A percentile compares a stretch with the other conserved stretches of the same genome.
Conservation (phyloP, 2,329 filamentous ascomycete species). For the Harringtonia lauricola region DNA sequence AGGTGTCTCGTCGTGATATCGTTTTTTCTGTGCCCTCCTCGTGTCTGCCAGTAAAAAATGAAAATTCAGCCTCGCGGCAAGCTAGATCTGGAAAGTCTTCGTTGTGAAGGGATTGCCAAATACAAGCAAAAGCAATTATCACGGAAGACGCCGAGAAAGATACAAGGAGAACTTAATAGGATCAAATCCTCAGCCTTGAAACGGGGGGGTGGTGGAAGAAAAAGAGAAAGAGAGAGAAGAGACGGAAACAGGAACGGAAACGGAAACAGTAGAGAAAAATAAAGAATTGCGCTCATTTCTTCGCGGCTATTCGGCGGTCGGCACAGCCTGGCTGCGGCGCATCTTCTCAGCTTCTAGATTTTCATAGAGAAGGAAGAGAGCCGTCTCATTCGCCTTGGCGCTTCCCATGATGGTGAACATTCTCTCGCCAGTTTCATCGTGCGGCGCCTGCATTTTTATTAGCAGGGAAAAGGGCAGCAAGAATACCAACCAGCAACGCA, state of each 20-base stretch:
- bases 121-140: constrained; percentile 26
- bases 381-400: constrained; percentile 86
- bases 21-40: constrained; percentile 29
- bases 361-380: constrained; percentile 92
- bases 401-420: constrained; percentile 99
- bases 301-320: constrained; percentile 35
- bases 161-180: not conserved
- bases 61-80: constrained; percentile 47
- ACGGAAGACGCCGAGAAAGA: constrained; percentile 10
- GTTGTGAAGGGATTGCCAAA: constrained; percentile 35
- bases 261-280: too few relatives aligned
- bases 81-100: constrained; percentile 46
- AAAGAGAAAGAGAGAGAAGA: too few relatives aligned
- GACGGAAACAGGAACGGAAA: not conserved
- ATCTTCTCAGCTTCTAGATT: constrained; percentile 99
- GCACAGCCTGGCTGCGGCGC: constrained; percentile 71
- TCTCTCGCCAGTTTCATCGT: constrained; percentile 93
- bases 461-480: constrained; percentile 10
- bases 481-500: constrained; percentile 18
- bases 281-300: constrained; percentile 4
- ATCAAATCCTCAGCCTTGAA: not conserved
- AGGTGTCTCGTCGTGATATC: constrained; percentile 23
- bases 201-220: not conserved
- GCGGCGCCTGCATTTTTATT: constrained; percentile 51
- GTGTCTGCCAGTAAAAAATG: constrained; percentile 31